Evolutionary conservation across 192 early-diverging fungal genomes (phyloP), one percentile per base, ranked within the genome.

Genomic region (Globomyces pollinis-pini): DNA sequence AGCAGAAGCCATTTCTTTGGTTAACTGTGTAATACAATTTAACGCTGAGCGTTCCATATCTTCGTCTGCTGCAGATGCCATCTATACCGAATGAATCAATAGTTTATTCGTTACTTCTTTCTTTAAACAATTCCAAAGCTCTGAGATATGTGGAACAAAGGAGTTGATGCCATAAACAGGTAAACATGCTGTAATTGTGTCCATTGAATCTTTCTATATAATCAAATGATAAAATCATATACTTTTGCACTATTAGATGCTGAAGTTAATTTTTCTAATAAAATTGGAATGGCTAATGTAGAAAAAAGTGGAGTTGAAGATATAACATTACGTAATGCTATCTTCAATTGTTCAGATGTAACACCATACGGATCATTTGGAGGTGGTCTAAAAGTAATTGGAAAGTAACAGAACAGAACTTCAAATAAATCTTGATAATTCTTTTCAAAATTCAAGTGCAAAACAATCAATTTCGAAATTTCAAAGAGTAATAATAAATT

Each of bases 321-420:
- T 28, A 98, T 81, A 54, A 88, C 91, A 16, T 84, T 67, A 31
- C 86, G 80, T 31, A 99, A 70, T 9, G 81, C 81, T 8, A 69
- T 28, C 72, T 96, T 96, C 28, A 99, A 71, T 74, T 93, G 80
- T 26, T 93, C 92, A 12, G 96, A 76, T 23, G 97, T 91, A 36
- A 99, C 94, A 16, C 91, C 91, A 47, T 92, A 89, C 9, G 90
- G 84, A 78, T 99, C 96, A 66, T 92, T 89, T 11, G 91, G 90
- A 0, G 93, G 88, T 15, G 93, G 87, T 73, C 89, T 89, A 67
- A 99, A 99, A 3, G 96, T 97, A 65, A 99, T 98, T 3, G 97
- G 97, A 60, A 99, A 99, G 74, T 99, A 99, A 74, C 95, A 98
- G 56, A 96, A 99, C 35, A 93, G 83, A 23, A 96, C 85, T 62